phyloP scores from a whole-genome alignment of 2,329 filamentous ascomycete genomes.

The Amphichorda felina region DNA sequence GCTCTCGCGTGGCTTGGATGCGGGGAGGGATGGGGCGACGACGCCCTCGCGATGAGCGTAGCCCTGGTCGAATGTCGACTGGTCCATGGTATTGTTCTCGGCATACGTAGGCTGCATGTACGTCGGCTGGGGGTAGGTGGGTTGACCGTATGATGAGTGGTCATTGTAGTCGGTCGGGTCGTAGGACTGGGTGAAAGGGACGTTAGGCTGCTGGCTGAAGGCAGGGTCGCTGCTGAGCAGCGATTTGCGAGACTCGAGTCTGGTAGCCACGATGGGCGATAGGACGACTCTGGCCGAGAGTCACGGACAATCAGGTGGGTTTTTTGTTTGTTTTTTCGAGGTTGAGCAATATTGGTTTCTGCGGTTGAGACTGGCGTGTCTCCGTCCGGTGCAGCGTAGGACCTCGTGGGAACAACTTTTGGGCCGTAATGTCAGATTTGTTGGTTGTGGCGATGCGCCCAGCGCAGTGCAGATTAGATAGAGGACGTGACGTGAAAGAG shows the following conservation, averaged over 20 bases:
- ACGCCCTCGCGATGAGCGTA: slow-evolving; percentile 25
- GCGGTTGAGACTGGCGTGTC: background rate
- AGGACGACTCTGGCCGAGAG: slow-evolving; percentile 1
- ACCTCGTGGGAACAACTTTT: background rate
- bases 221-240: slow-evolving; percentile 24
- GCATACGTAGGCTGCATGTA: slow-evolving; percentile 12
- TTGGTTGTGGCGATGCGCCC: background rate
- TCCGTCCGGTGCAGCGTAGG: background rate
- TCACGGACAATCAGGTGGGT: background rate
- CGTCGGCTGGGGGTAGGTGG: slow-evolving; percentile 14
- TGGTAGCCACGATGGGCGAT: slow-evolving; percentile 21
- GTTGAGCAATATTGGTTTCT: no score
- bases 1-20: slow-evolving; percentile 25
- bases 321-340: background rate
- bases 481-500: background rate
- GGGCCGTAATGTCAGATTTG: no score
- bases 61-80: slow-evolving; percentile 16
- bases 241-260: slow-evolving; percentile 27
- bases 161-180: slow-evolving; percentile 10
- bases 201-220: slow-evolving; percentile 19
- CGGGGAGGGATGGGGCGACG: slow-evolving; percentile 17
- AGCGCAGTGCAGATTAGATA: background rate
- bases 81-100: slow-evolving; percentile 14
- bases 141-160: slow-evolving; percentile 15
- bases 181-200: slow-evolving; percentile 11